Percentiles rank a stretch among this genome's conserved stretches.
Evolutionary conservation across 371 early-diverging fungal species (phyloP).

Genomic region (Mucor saturninus): DNA sequence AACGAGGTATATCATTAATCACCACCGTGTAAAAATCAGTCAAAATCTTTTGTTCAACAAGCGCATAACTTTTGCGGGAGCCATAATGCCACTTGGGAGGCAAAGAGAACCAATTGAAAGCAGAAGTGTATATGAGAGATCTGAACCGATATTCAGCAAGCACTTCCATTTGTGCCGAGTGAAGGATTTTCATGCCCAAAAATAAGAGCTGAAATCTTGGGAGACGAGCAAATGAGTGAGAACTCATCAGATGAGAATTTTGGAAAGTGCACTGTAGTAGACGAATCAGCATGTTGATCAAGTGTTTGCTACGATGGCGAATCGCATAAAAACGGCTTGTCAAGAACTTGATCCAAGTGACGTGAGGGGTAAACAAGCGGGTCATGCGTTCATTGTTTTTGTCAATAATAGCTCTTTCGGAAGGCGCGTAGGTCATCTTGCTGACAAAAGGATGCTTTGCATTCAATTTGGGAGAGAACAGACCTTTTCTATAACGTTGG

Average conservation of each 20-base stretch:
- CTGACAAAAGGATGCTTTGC: slow-evolving; percentile 82
- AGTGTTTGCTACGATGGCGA: slow-evolving; percentile 73
- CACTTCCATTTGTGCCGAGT: slow-evolving; percentile 70
- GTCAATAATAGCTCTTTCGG: slow-evolving; percentile 76
- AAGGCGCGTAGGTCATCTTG: slow-evolving; percentile 91
- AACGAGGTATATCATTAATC: slow-evolving; percentile 66
- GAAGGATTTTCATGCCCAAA: slow-evolving; percentile 79
- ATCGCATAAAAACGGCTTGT: slow-evolving; percentile 82
- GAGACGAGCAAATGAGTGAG: slow-evolving; percentile 77
- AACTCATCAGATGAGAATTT: slow-evolving; percentile 64
- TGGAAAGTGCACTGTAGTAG: slow-evolving; percentile 78
- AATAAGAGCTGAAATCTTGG: slow-evolving; percentile 80
- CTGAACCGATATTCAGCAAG: slow-evolving; percentile 69
- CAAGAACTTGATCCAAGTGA: slow-evolving; percentile 86
- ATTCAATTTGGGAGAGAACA: slow-evolving; percentile 68
- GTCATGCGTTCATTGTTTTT: slow-evolving; percentile 64
- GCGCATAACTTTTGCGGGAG: slow-evolving; percentile 69
- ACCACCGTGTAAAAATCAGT: slow-evolving; percentile 70
- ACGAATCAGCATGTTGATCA: slow-evolving; percentile 76
- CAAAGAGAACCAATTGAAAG: slow-evolving; percentile 78
- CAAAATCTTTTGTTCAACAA: slow-evolving; percentile 71
- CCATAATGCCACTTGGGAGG: slow-evolving; percentile 74
- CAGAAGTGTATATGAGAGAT: slow-evolving; percentile 62
- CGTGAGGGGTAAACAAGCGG: slow-evolving; percentile 76
- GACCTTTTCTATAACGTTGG: slow-evolving; percentile 75